Base-by-base conservation (phyloP, 2,329 filamentous ascomycete genomes). In the Tolypocladium tropicale region DNA sequence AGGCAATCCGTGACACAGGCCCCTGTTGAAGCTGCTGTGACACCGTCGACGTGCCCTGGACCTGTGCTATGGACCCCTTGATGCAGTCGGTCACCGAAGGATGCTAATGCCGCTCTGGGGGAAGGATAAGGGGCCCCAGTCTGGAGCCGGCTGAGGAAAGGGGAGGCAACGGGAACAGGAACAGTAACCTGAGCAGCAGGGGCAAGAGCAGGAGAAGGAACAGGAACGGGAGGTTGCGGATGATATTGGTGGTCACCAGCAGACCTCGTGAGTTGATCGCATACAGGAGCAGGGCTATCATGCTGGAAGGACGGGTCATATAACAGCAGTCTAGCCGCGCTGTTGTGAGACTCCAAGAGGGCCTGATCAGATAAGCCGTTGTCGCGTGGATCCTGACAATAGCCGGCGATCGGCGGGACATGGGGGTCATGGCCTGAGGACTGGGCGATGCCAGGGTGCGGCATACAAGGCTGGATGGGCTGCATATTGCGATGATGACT, bases 391-490 rank as follows among this genome's bases (percentile, higher is more conserved):
- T 37, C 39, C 32, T 37, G 30, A 48, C 18, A 43, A 16, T 46
- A 28, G 46, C 36, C 41, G 43, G 54, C 55, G 49, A 56, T 59
- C 53, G 55, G 25, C 59, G 54, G 53, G 53, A 34, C 50, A 53
- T 48, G 39, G 34, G 37, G 50, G 49, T 10, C 46, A 12, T 57
- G 39, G 53, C 34, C 36, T 52, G 48, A 55, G 46, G 54, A 50
- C 34, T 32, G 49, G 50, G 55, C 48, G 52, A 52, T 48, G 32
- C 53, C 34, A 49, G 52, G 43, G 30, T 18, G 46, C 25, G 54
- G 37, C 28, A 30, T 39, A 21, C 49, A 28, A 48, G 18, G 37
- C 25, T 36, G 33, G 30, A 52, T 21, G 12, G 32, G 53, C 41
- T 54, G 53, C 41, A 54, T 36, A 25, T 21, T 28, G 53, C 34